Conservation (phyloP, 768 basidiomycete species). For the Leccinum variicolor region DNA sequence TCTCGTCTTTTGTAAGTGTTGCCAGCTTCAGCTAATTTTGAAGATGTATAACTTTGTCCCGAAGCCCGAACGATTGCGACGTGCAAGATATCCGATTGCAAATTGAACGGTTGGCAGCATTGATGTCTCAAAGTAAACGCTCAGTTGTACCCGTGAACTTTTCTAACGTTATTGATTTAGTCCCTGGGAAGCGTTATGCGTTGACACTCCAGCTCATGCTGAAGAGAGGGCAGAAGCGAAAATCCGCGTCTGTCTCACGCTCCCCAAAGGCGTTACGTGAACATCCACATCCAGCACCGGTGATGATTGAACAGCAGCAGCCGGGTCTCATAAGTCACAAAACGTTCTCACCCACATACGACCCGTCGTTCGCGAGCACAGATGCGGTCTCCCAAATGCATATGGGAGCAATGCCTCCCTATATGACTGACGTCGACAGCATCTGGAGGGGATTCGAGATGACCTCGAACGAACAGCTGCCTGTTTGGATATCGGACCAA, state of each 20-base stretch:
- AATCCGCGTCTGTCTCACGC: slow-evolving; percentile 48
- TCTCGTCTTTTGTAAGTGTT: slow-evolving; percentile 80
- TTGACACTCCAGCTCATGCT: slow-evolving; percentile 87
- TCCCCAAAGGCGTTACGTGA: slow-evolving; percentile 62
- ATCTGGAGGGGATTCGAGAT: slow-evolving; percentile 77
- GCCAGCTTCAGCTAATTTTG: background rate
- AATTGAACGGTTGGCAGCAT: slow-evolving; percentile 71
- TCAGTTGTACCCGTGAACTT: background rate
- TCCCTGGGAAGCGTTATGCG: slow-evolving; percentile 92
- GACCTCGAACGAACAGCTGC: slow-evolving; percentile 70
- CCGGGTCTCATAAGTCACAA: slow-evolving; percentile 40
- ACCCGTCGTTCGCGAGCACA: slow-evolving; percentile 36
- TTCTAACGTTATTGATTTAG: slow-evolving; percentile 38
- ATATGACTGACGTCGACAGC: slow-evolving; percentile 46
- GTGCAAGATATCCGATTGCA: slow-evolving; percentile 67
- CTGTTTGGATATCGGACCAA: slow-evolving; percentile 85
- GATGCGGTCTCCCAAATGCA: slow-evolving; percentile 32
- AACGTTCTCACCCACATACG: slow-evolving; percentile 57
- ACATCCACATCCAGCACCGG: slow-evolving; percentile 44
- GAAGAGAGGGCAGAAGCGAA: slow-evolving; percentile 68
- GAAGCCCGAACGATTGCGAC: slow-evolving; percentile 83
- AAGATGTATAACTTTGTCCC: background rate
- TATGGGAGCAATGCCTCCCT: slow-evolving; percentile 26
- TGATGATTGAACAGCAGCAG: slow-evolving; percentile 45
- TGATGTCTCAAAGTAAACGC: slow-evolving; percentile 75